Evolutionary conservation across 108 stramenopile species (phyloP), one percentile per base, ranked within the genome.

Genomic region (Poteriospumella lacustris): DNA sequence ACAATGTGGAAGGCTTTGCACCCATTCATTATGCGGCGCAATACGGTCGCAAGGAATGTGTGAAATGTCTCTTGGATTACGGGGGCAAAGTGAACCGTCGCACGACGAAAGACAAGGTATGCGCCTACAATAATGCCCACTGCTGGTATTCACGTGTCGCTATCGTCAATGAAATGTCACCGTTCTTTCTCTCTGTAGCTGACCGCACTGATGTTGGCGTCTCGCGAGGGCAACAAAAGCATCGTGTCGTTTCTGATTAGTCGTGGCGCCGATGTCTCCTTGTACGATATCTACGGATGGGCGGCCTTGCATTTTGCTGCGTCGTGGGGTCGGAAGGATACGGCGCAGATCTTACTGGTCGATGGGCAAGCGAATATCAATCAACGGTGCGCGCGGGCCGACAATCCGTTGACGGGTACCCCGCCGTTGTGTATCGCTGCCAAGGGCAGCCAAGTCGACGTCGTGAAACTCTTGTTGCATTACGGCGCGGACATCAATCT

Each of bases 321-420:
- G 9, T 64, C 60, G 60, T 64, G 60, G 60, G 60, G 60, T 12
- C 60, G 60, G 15, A 3, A 24, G 31, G 60, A 64, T 24, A 64
- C 12, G 9, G 60, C 60, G 36, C 60, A 64, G 3, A 3, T 64
- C 15, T 64, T 64, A 34, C 28, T 64, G 9, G 60, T 64, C 36
- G 60, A 64, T 5, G 60, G 60, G 3, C 9, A 12, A 3, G 60
- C 60, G 28, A 34, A 64, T 24, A 5, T 64, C 3, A 64, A 64
- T 24, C n/a, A n/a, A n/a, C n/a, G n/a, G n/a, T n/a, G n/a, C n/a
- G 60, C 60, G 60, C 60, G 60, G 5, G 29, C 60, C 31, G 12
- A 19, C 9, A 34, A 64, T 64, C 5, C 5, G 9, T 12, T 3
- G 5, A 34, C 33, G 9, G 60, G 60, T 3, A 64, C 24, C 9